A percentile compares a stretch with the other conserved stretches of the same genome.
These are phyloP conservation scores for Aegle marmelos DNA, from an alignment of 345 rosid species.

Conservation along the genomic window DNA sequence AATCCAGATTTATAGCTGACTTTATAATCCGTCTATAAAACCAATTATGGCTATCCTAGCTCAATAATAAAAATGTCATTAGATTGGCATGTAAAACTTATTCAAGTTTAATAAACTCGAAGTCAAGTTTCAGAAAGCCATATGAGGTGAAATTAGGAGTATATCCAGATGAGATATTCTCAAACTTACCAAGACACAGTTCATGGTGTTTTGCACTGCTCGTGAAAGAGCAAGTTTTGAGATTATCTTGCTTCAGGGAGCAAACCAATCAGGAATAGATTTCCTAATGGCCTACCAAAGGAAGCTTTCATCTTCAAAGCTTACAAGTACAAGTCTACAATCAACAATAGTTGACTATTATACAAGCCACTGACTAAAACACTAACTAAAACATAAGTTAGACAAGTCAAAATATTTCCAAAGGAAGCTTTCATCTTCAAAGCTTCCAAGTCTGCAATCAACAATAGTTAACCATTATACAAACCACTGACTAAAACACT, in stretches of 20 bases:
- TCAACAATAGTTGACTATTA: background rate
- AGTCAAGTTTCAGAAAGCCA: background rate
- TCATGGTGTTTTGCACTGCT: background rate
- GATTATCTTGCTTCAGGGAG: conserved; percentile 15
- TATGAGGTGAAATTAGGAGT: background rate
- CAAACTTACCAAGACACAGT: background rate
- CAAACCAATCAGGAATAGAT: conserved; percentile 6
- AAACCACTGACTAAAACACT: background rate
- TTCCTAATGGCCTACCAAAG: conserved; percentile 9
- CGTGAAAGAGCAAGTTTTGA: background rate
- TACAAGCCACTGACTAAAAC: background rate
- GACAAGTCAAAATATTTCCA: too few species aligned
- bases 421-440: conserved; percentile 1
- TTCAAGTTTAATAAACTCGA: background rate
- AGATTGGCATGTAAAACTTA: background rate
- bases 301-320: conserved; percentile 1
- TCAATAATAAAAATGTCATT: background rate
- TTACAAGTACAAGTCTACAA: background rate
- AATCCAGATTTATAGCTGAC: background rate
- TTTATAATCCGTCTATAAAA: background rate
- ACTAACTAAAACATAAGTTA: background rate
- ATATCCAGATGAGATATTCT: background rate
- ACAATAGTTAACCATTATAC: background rate
- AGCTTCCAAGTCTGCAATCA: background rate
- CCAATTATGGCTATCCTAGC: too few species aligned